Percentiles rank a stretch among this genome's conserved stretches.
Evolutionary conservation across 495 filamentous ascomycete genomes (phyloP).

Genomic region (Aspergillus asperescens): DNA sequence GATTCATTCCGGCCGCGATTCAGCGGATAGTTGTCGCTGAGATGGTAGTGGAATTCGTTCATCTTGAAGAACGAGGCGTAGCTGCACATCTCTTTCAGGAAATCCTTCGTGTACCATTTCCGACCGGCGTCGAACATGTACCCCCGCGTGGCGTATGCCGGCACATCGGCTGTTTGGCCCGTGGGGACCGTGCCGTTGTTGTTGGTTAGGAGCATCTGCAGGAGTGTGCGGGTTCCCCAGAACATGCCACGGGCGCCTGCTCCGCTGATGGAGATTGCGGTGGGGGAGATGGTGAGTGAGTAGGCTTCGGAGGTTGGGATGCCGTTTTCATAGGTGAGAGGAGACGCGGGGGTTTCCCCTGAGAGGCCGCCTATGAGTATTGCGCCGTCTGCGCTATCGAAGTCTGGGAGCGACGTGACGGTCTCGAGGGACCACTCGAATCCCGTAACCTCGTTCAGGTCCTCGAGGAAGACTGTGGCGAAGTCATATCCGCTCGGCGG

Average conservation of each 20-base stretch:
- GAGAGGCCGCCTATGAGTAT: neutral
- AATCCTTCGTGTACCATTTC: constrained; percentile 50
- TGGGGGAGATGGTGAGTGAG: constrained; percentile 27
- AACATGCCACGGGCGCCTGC: constrained; percentile 49
- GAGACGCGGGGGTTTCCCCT: constrained; percentile 4
- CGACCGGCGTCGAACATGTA: constrained; percentile 52
- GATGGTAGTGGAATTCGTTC: constrained; percentile 54
- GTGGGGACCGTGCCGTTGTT: constrained; percentile 23
- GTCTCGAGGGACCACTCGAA: neutral
- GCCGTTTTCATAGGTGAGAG: constrained; percentile 44
- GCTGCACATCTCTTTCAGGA: constrained; percentile 52
- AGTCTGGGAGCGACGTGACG: neutral
- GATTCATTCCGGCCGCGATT: constrained; percentile 48
- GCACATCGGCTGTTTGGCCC: constrained; percentile 36
- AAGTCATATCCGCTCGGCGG: constrained; percentile 47
- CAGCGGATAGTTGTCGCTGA: constrained; percentile 53
- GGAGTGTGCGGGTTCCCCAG: constrained; percentile 51
- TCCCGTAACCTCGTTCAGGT: constrained; percentile 36
- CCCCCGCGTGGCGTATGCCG: constrained; percentile 45
- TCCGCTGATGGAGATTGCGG: constrained; percentile 36
- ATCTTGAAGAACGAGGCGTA: constrained; percentile 55
- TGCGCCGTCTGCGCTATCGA: neutral
- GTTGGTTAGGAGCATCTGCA: constrained; percentile 41
- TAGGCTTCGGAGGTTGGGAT: constrained; percentile 46
- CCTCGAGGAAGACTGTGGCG: constrained; percentile 40